These are phyloP conservation scores for Digitaria exilis DNA, from an alignment of 202 grass and related monocot genomes.

Conservation along the genomic window DNA sequence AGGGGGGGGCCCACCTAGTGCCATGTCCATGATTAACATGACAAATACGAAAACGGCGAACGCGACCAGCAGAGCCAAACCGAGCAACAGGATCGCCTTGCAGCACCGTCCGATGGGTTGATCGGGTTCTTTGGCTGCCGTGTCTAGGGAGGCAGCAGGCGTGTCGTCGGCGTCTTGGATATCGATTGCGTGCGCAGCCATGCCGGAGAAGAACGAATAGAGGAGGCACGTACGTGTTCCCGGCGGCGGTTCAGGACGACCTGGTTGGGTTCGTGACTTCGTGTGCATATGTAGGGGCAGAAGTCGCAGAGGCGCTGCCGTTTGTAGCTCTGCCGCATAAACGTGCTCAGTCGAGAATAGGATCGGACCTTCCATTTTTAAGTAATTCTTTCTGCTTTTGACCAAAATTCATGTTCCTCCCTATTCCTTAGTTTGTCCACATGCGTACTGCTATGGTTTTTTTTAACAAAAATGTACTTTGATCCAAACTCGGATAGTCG, in stretches of 20 bases:
- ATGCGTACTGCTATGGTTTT: no score
- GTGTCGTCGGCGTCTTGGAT: neutral
- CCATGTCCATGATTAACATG: rapidly evolving
- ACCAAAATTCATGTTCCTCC: neutral
- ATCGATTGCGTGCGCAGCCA: neutral
- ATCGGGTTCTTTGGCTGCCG: neutral
- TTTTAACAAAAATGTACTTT: no score
- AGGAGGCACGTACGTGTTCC: neutral
- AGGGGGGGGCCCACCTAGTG: neutral
- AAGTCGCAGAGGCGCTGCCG: neutral
- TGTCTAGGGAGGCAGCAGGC: neutral
- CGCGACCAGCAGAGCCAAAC: neutral
- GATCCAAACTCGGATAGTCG: no score
- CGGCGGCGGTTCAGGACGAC: neutral
- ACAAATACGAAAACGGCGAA: neutral
- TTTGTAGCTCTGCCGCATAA: neutral
- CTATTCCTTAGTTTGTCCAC: no score
- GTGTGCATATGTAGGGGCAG: neutral
- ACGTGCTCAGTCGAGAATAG: neutral
- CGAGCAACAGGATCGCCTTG: neutral
- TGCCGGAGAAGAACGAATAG: neutral
- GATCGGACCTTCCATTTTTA: neutral
- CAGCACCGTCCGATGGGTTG: neutral
- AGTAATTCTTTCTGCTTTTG: neutral
- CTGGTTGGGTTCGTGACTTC: no score